phyloP scores from a whole-genome alignment of 495 filamentous ascomycete species.

The Geopyxis carbonaria region DNA sequence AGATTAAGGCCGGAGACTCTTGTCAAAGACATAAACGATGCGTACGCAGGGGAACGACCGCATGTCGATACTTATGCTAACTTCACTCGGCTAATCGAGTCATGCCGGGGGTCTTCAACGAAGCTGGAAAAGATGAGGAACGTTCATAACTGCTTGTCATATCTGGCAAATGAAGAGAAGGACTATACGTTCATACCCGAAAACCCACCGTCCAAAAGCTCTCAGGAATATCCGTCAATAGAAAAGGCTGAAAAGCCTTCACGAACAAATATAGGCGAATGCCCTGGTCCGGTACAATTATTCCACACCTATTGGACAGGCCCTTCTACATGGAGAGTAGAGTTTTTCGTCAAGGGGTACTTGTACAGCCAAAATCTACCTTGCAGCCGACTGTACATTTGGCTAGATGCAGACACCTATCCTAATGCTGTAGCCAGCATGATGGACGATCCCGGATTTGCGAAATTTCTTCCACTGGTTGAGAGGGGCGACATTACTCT shows the following conservation, averaged over 20 bases:
- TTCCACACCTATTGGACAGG: slow-evolving; percentile 45
- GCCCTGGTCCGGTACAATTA: slow-evolving; percentile 37
- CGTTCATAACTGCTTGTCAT: slow-evolving; percentile 36
- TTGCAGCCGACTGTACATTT: slow-evolving; percentile 36
- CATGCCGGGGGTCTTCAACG: slow-evolving; percentile 33
- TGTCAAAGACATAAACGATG: slow-evolving; percentile 31
- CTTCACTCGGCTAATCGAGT: slow-evolving; percentile 32
- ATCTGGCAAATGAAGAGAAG: slow-evolving; percentile 30
- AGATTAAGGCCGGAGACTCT: slow-evolving; percentile 33
- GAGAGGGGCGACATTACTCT: slow-evolving; percentile 36
- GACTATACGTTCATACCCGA: slow-evolving; percentile 34
- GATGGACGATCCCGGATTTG: slow-evolving; percentile 35
- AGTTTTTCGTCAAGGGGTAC: slow-evolving; percentile 40
- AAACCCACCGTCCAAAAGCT: slow-evolving; percentile 25
- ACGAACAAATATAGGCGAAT: slow-evolving; percentile 28
- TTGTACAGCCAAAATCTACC: slow-evolving; percentile 41
- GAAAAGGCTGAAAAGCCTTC: slow-evolving; percentile 20
- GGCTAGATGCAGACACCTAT: slow-evolving; percentile 37
- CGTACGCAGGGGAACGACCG: slow-evolving; percentile 34
- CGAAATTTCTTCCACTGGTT: slow-evolving; percentile 36
- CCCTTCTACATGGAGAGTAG: slow-evolving; percentile 39
- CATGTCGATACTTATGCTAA: slow-evolving; percentile 37
- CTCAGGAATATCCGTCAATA: slow-evolving; percentile 17
- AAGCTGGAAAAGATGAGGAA: slow-evolving; percentile 38
- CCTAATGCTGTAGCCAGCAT: slow-evolving; percentile 33